Evolutionary conservation across 495 filamentous ascomycete species (phyloP), one percentile per base, ranked within the genome.

Genomic region (Podospora fimiseda): DNA sequence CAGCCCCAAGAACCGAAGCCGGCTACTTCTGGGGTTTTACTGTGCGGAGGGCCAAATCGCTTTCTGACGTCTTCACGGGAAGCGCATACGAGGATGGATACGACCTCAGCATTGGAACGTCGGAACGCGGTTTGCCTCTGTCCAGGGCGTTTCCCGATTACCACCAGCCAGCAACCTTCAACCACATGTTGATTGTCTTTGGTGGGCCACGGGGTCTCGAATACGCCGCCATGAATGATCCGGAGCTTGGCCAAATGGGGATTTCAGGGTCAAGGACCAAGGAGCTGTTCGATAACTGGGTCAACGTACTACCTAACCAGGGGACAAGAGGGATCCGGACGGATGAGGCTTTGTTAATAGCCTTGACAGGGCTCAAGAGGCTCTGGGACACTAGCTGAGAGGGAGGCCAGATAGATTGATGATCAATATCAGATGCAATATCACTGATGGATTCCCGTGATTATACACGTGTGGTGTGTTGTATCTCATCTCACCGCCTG

Each of bases 1-100:
- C 72, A 30, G 68, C 71, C 4, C 87, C 88, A 0, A 74, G 87
- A 24, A 78, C 82, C 23, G 79, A 87, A 45, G 75, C 62, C 0
- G 88, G 88, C 5, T 88, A 85, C 64, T 90, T 88, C 64, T 89
- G 86, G 87, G 88, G 88, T 42, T 90, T 81, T 62, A 77, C 62
- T 11, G 75, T 85, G 9, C 78, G 88, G 3, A 74, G 71, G 27
- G 80, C 81, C 15, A 50, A 64, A 1, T 79, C 76, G 0, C 69
- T 90, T 2, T 83, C 84, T 0, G 71, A 71, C 21, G 80, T 90
- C 15, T 84, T 88, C 55, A 87, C 84, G 15, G 73, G 84, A 51
- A 76, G 80, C 57, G 73, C 75, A 30, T 81, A 78, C 60, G 75
- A 84, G 21, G 77, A 82, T 40, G 78, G 86, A 13, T 83, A 88